Evolutionary conservation across 1,139 yeast genomes (phyloP).

Genomic region (Diutina rugosa): DNA sequence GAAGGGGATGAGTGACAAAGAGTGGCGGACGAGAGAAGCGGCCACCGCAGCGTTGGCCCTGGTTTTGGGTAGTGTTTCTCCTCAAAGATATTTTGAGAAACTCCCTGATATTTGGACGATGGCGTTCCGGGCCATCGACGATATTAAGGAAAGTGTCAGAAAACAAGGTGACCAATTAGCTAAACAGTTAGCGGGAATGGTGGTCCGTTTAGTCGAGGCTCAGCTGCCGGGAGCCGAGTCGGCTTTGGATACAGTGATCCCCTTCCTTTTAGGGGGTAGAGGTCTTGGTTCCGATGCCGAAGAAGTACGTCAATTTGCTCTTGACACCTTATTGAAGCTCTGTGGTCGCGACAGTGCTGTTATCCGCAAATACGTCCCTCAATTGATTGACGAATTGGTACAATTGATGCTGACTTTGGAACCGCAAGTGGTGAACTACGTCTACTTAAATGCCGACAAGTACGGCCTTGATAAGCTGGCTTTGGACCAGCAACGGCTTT

Average conservation of each 20-base stretch:
- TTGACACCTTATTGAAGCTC: slow-evolving; percentile 59
- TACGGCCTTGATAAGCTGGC: slow-evolving; percentile 60
- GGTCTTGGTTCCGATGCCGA: slow-evolving; percentile 81
- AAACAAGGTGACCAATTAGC: slow-evolving; percentile 66
- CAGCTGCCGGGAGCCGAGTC: slow-evolving; percentile 29
- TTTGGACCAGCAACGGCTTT: slow-evolving; percentile 68
- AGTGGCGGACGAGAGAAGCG: slow-evolving; percentile 93
- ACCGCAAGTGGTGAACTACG: slow-evolving; percentile 80
- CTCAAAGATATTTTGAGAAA: slow-evolving; percentile 37
- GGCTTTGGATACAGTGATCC: slow-evolving; percentile 48
- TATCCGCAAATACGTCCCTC: slow-evolving; percentile 57
- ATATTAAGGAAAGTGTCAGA: slow-evolving; percentile 87
- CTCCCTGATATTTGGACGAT: slow-evolving; percentile 72
- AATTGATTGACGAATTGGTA: slow-evolving; percentile 56
- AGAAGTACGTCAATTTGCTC: slow-evolving; percentile 67
- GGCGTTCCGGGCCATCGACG: slow-evolving; percentile 87
- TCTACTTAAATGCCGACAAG: slow-evolving; percentile 81
- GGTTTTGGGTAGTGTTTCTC: slow-evolving; percentile 47
- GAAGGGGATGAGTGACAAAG: slow-evolving; percentile 62
- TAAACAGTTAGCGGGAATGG: slow-evolving; percentile 47
- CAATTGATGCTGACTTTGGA: slow-evolving; percentile 75
- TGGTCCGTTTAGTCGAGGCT: slow-evolving; percentile 44
- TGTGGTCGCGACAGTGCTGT: slow-evolving; percentile 44
- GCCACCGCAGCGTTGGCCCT: slow-evolving; percentile 67
- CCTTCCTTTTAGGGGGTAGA: slow-evolving; percentile 66